A percentile compares a stretch with the other conserved stretches of the same genome.
phyloP scores from a whole-genome alignment of 2,329 filamentous ascomycete genomes.

The Cladophialophora psammophila region DNA sequence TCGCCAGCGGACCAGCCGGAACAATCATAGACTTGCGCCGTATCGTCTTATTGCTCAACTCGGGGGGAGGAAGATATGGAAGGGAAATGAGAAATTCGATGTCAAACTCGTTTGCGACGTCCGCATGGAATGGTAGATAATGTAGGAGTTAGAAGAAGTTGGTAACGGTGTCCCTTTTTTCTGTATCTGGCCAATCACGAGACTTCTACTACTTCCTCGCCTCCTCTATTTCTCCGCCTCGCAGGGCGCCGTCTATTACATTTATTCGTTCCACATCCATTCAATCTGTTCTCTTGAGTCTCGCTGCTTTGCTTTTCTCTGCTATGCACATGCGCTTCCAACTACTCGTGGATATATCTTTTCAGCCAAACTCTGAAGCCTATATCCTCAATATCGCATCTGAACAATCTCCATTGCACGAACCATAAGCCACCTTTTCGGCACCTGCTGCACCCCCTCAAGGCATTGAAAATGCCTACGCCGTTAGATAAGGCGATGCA shows the following conservation, averaged over 20 bases:
- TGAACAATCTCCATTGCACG: background rate
- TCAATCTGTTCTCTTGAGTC: background rate
- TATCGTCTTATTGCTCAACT: constrained; percentile 63
- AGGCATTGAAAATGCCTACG: constrained; percentile 67
- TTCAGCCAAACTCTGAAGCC: background rate
- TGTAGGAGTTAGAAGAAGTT: background rate
- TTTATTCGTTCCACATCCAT: background rate
- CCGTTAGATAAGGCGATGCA: constrained; percentile 72
- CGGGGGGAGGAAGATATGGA: constrained; percentile 62
- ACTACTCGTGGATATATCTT: background rate
- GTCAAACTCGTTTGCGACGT: constrained; percentile 68
- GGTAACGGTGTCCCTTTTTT: constrained; percentile 1
- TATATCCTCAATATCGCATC: background rate
- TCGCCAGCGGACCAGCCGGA: constrained; percentile 66
- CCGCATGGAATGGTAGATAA: constrained; percentile 54
- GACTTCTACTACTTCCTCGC: background rate
- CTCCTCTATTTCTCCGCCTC: background rate
- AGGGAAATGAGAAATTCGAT: constrained; percentile 63
- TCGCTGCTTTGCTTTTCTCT: background rate
- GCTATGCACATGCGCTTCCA: background rate
- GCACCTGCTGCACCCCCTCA: background rate
- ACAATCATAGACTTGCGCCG: constrained; percentile 67
- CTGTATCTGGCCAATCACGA: constrained; percentile 10
- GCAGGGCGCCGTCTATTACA: background rate
- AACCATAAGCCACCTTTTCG: background rate